Evolutionary conservation across 805 yeast species (phyloP), one percentile per base, ranked within the genome.

Genomic region (Metschnikowia hibisci): DNA sequence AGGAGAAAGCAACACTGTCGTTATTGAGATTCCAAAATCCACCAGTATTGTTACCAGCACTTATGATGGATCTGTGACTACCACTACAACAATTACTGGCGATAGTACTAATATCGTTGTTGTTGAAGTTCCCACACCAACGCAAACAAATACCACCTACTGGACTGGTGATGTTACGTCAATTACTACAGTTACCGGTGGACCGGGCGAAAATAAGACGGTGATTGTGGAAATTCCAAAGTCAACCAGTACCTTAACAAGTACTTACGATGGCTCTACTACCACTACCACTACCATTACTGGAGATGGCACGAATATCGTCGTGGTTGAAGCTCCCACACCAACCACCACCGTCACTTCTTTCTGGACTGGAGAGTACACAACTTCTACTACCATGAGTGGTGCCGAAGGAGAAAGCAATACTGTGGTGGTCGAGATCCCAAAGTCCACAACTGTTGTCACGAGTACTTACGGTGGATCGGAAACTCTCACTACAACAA

Each of bases 241-340:
- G 12, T 15, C 34, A n/a, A 10, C 20, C 6, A 32, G 25, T 6
- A 32, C 34, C 9, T 10, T 18, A 7, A 32, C 34, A 6, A 37
- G 26, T 6, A 36, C 39, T 8, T 36, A 29, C 31, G 12, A 12
- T 16, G 39, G 23, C 23, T 20, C 23, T 20, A 8, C 7, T 20
- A 20, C 23, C 7, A 20, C 23, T 8, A 20, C 23, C 12, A 13
- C 16, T 14, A 25, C 30, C 13, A 22, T 22, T 27, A 37, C 39
- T 25, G 40, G 36, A 8, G 32, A 15, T 2, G 13, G 10, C 8
- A 26, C 9, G 7, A 14, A 41, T 22, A 45, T 45, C 14, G 42
- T 39, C 13, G 23, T 42, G 11, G 32, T 39, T 11, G 49, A 50
- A 3, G 51, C 44, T 22, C 56, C 56, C 4, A 14, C 36, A 13